A percentile compares a stretch with the other conserved stretches of the same genome.
These are phyloP conservation scores for Rhododendron kiyosumense DNA, from an alignment of 148 eudicot species.

Conservation along the genomic window DNA sequence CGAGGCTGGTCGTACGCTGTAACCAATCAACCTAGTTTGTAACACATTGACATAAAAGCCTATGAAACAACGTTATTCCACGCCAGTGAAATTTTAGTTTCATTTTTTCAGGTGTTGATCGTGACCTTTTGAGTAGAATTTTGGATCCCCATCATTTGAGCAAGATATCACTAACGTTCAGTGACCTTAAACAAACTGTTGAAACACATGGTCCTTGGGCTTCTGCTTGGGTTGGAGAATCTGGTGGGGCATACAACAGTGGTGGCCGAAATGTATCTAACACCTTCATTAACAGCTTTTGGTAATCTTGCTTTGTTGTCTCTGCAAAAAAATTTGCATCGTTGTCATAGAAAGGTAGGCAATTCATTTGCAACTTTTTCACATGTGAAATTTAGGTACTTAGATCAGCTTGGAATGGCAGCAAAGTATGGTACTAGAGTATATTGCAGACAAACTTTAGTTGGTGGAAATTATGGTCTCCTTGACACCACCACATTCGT, in stretches of 20 bases:
- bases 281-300: conserved; percentile 74
- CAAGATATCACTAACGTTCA: conserved; percentile 36
- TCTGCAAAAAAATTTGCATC: neutral
- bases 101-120: conserved; percentile 61
- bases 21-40: neutral
- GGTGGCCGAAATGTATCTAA: conserved; percentile 69
- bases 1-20: neutral
- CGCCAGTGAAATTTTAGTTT: neutral
- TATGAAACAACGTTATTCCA: neutral
- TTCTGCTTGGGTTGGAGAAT: conserved; percentile 92
- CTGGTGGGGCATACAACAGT: conserved; percentile 91
- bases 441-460: conserved; percentile 72
- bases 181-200: conserved; percentile 39
- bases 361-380: neutral
- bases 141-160: conserved; percentile 56
- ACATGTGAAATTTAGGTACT: conserved; percentile 43
- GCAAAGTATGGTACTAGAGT: conserved; percentile 70
- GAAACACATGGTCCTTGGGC: conserved; percentile 69
- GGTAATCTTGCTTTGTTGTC: conserved; percentile 39
- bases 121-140: conserved; percentile 50
- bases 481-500: conserved; percentile 54
- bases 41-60: neutral
- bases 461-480: conserved; percentile 88
- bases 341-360: neutral
- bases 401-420: conserved; percentile 83